A percentile compares a stretch with the other conserved stretches of the same genome.
Evolutionary conservation across 129 eudicot species (phyloP).

Genomic region (Sambucus nigra): DNA sequence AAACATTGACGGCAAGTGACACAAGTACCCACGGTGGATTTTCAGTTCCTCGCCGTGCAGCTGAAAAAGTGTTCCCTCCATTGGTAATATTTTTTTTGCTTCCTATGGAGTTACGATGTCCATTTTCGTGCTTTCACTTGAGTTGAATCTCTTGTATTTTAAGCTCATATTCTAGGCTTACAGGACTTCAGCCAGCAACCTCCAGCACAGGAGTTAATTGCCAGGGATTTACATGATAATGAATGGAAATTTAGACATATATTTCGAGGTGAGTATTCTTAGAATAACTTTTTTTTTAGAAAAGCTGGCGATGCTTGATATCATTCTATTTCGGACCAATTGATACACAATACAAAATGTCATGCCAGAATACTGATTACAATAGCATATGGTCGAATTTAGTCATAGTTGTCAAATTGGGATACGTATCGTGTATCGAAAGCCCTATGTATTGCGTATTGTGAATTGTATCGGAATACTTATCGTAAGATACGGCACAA

Average conservation of each 20-base stretch:
- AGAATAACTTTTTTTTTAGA: not conserved
- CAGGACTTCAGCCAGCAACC: conserved; percentile 91
- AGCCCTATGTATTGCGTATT: no score
- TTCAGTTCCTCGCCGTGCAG: conserved; percentile 93
- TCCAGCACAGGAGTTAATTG: conserved; percentile 69
- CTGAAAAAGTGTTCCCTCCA: conserved; percentile 92
- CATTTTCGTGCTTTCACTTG: not conserved
- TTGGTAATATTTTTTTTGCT: conserved; percentile 30
- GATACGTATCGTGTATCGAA: no score
- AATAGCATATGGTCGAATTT: no score
- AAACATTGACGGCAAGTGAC: conserved; percentile 88
- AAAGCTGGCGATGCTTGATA: not conserved
- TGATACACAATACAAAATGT: no score
- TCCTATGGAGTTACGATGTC: no score
- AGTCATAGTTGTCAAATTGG: no score
- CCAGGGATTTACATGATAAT: conserved; percentile 77
- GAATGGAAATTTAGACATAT: conserved; percentile 96
- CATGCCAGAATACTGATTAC: no score
- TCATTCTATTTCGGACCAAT: not conserved
- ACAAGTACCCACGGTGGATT: conserved; percentile 96
- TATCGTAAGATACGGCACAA: no score
- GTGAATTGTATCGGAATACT: no score
- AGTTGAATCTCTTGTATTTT: not conserved
- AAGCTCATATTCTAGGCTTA: conserved; percentile 3
- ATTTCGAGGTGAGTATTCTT: conserved; percentile 58